These are phyloP conservation scores for Suhomyces prunicola DNA, from an alignment of 805 yeast species.

Conservation along the genomic window DNA sequence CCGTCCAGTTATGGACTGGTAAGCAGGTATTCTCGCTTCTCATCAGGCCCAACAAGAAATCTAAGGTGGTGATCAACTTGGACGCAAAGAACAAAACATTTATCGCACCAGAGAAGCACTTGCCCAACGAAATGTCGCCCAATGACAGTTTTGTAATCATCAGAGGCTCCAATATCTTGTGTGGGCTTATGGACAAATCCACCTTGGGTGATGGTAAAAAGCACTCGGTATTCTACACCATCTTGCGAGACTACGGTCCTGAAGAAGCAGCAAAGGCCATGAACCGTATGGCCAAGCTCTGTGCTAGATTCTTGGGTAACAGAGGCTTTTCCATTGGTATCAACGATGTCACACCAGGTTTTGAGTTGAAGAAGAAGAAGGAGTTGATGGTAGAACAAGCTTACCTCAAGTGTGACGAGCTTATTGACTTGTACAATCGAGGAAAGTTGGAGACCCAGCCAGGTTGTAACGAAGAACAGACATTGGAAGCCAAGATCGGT, in stretches of 20 bases:
- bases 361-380: conserved; percentile 68
- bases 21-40: conserved; percentile 89
- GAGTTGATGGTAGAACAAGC: conserved; percentile 89
- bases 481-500: conserved; percentile 95
- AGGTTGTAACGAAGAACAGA: conserved; percentile 98
- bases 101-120: conserved; percentile 66
- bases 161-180: conserved; percentile 80
- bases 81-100: conserved; percentile 94
- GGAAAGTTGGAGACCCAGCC: conserved; percentile 98
- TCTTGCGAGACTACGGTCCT: conserved; percentile 94
- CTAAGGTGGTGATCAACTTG: conserved; percentile 81
- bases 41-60: conserved; percentile 73
- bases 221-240: conserved; percentile 93
- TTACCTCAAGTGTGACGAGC: conserved; percentile 84
- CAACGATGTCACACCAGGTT: conserved; percentile 93
- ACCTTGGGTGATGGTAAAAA: conserved; percentile 97
- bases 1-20: conserved; percentile 92
- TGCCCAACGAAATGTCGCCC: conserved; percentile 92
- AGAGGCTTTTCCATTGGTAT: conserved; percentile 98
- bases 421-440: conserved; percentile 69
- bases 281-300: conserved; percentile 99
- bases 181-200: conserved; percentile 97
- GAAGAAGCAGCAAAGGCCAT: conserved; percentile 92
- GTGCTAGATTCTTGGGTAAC: conserved; percentile 92
- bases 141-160: conserved; percentile 93